phyloP scores from a whole-genome alignment of 495 filamentous ascomycete species.

The Talaromyces wortmannii region DNA sequence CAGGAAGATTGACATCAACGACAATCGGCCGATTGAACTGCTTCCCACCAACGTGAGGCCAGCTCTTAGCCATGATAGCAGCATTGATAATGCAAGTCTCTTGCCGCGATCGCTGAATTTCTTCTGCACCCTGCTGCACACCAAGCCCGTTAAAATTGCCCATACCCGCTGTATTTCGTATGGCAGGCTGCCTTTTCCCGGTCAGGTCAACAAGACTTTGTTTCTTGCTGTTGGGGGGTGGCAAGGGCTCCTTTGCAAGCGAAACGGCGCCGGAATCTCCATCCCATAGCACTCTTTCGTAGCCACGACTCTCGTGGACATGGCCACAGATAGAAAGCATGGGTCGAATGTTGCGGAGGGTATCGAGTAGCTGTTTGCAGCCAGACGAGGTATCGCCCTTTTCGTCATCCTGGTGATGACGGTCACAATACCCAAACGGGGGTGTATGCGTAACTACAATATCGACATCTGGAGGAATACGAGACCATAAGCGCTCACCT shows the following conservation, averaged over 20 bases:
- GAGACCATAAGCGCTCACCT: conserved; percentile 41
- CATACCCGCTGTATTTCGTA: conserved; percentile 21
- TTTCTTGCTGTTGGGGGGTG: conserved; percentile 44
- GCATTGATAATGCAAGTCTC: conserved; percentile 79
- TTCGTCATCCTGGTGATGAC: neutral
- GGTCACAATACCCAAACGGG: conserved; percentile 38
- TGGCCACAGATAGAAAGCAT: conserved; percentile 41
- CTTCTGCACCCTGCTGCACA: conserved; percentile 18
- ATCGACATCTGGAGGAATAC: conserved; percentile 38
- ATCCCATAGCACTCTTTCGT: conserved; percentile 34
- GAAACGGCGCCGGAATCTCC: neutral
- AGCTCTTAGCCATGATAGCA: conserved; percentile 61
- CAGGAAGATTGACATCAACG: conserved; percentile 67
- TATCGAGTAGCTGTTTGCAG: conserved; percentile 30
- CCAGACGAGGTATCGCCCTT: neutral
- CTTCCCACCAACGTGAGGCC: conserved; percentile 53
- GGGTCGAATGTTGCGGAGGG: conserved; percentile 32
- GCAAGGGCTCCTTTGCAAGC: conserved; percentile 9
- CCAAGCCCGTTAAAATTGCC: neutral
- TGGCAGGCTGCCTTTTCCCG: conserved; percentile 29
- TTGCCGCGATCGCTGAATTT: conserved; percentile 38
- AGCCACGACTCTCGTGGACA: conserved; percentile 43
- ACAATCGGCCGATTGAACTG: conserved; percentile 69
- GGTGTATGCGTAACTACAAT: conserved; percentile 44
- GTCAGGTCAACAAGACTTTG: conserved; percentile 52